A percentile compares a stretch with the other conserved stretches of the same genome.
These are phyloP conservation scores for Alternaria tenuissima DNA, from an alignment of 2,329 filamentous ascomycete genomes.

Conservation along the genomic window DNA sequence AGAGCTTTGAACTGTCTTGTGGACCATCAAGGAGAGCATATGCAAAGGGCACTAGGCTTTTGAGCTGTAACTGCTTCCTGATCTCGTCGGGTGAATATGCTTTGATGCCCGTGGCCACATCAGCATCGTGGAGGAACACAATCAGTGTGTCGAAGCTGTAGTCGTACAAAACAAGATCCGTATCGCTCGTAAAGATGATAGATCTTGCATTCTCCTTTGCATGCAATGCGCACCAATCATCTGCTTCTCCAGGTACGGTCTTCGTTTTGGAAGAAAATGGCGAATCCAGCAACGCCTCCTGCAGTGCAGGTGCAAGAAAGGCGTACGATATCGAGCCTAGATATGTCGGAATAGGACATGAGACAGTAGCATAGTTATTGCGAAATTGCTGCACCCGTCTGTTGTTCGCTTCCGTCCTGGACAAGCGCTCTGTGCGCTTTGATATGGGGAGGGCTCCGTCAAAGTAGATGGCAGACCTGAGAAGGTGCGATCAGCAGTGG, in stretches of 20 bases:
- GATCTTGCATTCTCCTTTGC: constrained; percentile 65
- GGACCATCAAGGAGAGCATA: constrained; percentile 50
- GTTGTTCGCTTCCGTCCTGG: constrained; percentile 67
- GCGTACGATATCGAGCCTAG: constrained; percentile 59
- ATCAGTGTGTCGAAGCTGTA: constrained; percentile 70
- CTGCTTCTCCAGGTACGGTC: constrained; percentile 85
- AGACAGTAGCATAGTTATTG: constrained; percentile 32
- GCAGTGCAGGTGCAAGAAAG: constrained; percentile 79
- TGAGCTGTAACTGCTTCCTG: constrained; percentile 56
- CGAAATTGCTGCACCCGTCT: constrained; percentile 63
- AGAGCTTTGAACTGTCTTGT: constrained; percentile 38
- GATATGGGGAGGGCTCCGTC: constrained; percentile 78
- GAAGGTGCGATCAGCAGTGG: constrained; percentile 27
- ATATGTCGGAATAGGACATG: constrained; percentile 39
- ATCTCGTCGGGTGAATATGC: constrained; percentile 56
- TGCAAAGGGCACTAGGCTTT: constrained; percentile 51
- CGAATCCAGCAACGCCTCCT: constrained; percentile 70
- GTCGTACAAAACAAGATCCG: constrained; percentile 81
- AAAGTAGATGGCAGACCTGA: constrained; percentile 74
- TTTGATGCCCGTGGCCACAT: constrained; percentile 48
- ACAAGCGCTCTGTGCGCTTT: constrained; percentile 70
- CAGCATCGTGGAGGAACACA: constrained; percentile 72
- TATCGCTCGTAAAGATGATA: constrained; percentile 81
- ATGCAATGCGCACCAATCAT: constrained; percentile 76
- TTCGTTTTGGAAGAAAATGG: constrained; percentile 54